A percentile compares a stretch with the other conserved stretches of the same genome.
phyloP scores from a whole-genome alignment of 2,329 filamentous ascomycete genomes.

The Aspergillus awamori region DNA sequence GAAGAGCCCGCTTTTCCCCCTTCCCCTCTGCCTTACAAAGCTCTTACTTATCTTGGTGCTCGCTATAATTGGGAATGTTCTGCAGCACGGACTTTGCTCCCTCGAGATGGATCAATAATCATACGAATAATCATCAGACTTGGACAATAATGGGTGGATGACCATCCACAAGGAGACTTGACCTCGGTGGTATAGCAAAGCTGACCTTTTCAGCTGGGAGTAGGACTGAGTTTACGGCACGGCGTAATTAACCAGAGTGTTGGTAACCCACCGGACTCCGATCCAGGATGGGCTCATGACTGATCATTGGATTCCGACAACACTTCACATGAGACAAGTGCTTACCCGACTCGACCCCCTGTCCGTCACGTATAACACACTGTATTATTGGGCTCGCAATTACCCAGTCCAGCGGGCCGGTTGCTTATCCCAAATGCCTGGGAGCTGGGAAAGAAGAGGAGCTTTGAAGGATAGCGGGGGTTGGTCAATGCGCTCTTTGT shows the following conservation, averaged over 20 bases:
- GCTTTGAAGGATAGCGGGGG: constrained; percentile 6
- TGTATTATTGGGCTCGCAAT: neutral
- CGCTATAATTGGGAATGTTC: constrained; percentile 1
- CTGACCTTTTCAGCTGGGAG: too few relatives aligned
- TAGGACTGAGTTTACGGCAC: neutral
- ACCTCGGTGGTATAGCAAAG: too few relatives aligned
- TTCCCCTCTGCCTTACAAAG: neutral
- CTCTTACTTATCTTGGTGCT: neutral
- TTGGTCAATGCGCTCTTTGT: constrained; percentile 12
- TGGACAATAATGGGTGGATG: too few relatives aligned
- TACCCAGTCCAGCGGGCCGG: constrained; percentile 14
- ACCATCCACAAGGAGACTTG: too few relatives aligned
- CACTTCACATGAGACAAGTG: constrained; percentile 6
- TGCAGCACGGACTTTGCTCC: neutral
- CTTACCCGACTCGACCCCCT: neutral
- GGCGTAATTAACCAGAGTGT: neutral
- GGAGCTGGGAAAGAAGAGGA: neutral
- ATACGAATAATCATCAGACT: neutral
- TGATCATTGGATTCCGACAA: constrained; percentile 1
- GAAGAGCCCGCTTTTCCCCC: too few relatives aligned
- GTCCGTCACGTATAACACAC: neutral
- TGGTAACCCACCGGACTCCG: neutral
- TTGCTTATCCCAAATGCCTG: constrained; percentile 11
- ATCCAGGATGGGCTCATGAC: neutral
- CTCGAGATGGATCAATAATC: neutral